Evolutionary conservation across 2,329 filamentous ascomycete species (phyloP).

Genomic region (Cladosporium sphaerospermum): DNA sequence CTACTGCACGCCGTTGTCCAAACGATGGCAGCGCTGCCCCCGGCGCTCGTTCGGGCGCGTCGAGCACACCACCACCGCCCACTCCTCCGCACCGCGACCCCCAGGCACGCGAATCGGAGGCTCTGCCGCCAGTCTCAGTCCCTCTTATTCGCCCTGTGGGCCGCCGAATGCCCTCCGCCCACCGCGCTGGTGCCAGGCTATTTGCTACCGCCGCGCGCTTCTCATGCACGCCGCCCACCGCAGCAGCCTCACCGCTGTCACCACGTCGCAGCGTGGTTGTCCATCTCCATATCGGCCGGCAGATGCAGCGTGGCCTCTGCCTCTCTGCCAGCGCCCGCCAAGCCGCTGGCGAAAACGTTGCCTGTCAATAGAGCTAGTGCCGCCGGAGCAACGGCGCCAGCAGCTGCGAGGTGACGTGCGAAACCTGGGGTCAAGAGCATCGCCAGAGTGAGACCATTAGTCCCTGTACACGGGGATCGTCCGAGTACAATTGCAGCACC

Average conservation of each 20-base stretch:
- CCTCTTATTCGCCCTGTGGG: constrained; percentile 4
- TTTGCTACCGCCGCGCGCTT: constrained; percentile 8
- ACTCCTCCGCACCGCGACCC: not conserved
- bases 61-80: not conserved
- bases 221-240: constrained; percentile 1
- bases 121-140: not conserved
- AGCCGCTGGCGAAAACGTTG: constrained; percentile 2
- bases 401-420: constrained; percentile 6
- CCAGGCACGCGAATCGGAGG: constrained; percentile 3
- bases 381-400: constrained; percentile 2
- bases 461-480: no score
- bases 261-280: not conserved
- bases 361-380: constrained; percentile 10
- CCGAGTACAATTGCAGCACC: no score
- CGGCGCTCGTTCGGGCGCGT: not conserved
- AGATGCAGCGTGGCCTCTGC: not conserved
- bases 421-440: not conserved
- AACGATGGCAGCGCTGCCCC: not conserved
- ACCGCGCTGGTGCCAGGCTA: constrained; percentile 2
- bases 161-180: not conserved
- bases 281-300: not conserved
- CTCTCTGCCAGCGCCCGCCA: no score
- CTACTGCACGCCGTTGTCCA: constrained; percentile 9
- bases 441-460: no score
- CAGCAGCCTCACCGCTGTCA: constrained; percentile 5